Conservation (phyloP, 1,284 basidiomycete species). For the Exobasidium cylindrosporum region DNA sequence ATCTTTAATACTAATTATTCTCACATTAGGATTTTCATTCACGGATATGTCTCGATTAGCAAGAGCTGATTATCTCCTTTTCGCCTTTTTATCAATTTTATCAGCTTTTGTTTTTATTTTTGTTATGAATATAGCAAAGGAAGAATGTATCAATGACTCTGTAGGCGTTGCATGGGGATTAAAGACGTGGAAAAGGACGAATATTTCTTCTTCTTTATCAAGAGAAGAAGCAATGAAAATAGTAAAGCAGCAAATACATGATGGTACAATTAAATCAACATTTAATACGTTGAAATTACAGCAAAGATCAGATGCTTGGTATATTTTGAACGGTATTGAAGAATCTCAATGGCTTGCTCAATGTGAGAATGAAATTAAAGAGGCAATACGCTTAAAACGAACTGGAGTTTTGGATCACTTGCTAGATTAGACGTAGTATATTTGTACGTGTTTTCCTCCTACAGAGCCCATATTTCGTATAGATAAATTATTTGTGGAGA, state of each 20-base stretch:
- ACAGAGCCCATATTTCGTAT: too few relatives aligned
- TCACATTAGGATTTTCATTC: neutral
- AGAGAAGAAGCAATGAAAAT: neutral
- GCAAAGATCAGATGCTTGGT: neutral
- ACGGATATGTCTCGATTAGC: too few relatives aligned
- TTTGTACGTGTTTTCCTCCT: too few relatives aligned
- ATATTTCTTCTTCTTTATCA: neutral
- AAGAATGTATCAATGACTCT: neutral
- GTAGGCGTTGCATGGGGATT: neutral
- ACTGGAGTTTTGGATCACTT: neutral
- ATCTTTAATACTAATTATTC: neutral
- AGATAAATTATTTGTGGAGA: too few relatives aligned
- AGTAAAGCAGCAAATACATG: too few relatives aligned
- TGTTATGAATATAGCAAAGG: neutral
- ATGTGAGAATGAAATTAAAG: neutral
- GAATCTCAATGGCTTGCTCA: neutral
- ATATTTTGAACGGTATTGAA: neutral
- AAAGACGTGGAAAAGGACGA: neutral
- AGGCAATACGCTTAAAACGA: neutral
- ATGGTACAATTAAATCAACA: neutral
- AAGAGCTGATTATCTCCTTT: too few relatives aligned
- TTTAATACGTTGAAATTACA: neutral
- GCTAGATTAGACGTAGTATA: too few relatives aligned
- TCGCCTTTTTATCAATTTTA: neutral
- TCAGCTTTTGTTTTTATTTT: neutral